Base-by-base conservation (phyloP, 192 early-diverging fungal genomes). In the Entomortierella lignicola region DNA sequence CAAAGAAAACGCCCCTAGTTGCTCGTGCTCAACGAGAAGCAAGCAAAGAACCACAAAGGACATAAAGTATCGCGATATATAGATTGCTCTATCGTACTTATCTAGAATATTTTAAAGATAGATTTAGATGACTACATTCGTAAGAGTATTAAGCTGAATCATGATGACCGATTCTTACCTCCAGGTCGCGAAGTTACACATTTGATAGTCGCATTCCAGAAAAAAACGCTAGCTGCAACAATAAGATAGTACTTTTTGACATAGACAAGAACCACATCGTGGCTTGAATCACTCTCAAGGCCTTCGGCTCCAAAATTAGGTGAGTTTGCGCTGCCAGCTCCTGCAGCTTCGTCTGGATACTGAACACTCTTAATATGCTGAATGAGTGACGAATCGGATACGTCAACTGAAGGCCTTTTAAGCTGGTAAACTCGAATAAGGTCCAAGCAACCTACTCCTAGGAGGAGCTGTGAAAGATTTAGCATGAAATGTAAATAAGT, bases 401-500 rank as follows among this genome's bases (percentile, higher is more conserved):
- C 44, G 4, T 20, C 44, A 3, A 15, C 4, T 3, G 44, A 20
- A 47, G 17, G 0, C 47, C 27, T 43, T 48, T 34, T 48, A 13
- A 48, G 12, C 39, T 74, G 72, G 30, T 69, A 82, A n/a, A 72
- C 66, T 15, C 61, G 72, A 43, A 86, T 86, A 11, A 77, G 34
- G 48, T 86, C 85, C n/a, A 79, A 60, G 32, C 83, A 60, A 6
- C 83, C 85, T 13, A 86, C 84, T 13, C 85, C 85, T 66, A 84
- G 60, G 20, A 83, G 83, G 8, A 86, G 65, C 43, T 86, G 85
- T 12, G 81, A 86, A 18, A 86, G 50, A 27, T 86, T 83, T n/a
- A 86, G 69, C 47, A 83, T 81, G 65, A 84, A 86, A 50, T 85
- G 84, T 15, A 85, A 80, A 37, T 83, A 85, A 4, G 77, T 81